phyloP scores from a whole-genome alignment of 2,329 filamentous ascomycete species.

The Diaporthe citri region DNA sequence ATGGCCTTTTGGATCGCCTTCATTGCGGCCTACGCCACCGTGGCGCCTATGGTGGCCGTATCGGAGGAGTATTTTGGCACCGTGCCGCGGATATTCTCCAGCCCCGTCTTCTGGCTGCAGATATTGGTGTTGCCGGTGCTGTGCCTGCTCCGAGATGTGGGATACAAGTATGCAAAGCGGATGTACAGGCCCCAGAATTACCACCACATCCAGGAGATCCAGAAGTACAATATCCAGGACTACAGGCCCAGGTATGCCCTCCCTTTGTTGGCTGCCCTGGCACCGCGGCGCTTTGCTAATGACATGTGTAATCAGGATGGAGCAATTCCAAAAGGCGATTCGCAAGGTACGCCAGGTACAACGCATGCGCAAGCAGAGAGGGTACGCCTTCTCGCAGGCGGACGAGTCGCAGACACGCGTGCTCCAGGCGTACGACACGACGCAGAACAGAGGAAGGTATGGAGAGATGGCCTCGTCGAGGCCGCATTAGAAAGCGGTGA shows the following conservation, averaged over 20 bases:
- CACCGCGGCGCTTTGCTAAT: not conserved
- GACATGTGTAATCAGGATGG: conserved; percentile 75
- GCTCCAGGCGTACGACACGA: conserved; percentile 97
- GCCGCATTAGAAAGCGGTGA: conserved; percentile 24
- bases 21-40: conserved; percentile 86
- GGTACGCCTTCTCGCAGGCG: conserved; percentile 97
- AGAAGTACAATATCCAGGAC: conserved; percentile 99
- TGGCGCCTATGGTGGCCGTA: conserved; percentile 85
- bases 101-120: conserved; percentile 92
- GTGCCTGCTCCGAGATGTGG: conserved; percentile 89
- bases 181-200: conserved; percentile 98
- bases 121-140: conserved; percentile 82
- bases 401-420: conserved; percentile 96
- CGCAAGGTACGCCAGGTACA: conserved; percentile 98
- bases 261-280: not conserved
- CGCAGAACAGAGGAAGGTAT: conserved; percentile 88
- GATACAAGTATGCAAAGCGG: conserved; percentile 97
- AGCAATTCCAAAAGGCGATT: conserved; percentile 99
- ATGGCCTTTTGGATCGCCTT: conserved; percentile 93
- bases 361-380: conserved; percentile 98
- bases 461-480: conserved; percentile 85
- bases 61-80: conserved; percentile 89
- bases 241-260: conserved; percentile 86
- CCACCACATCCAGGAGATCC: conserved; percentile 98
- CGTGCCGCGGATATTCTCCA: conserved; percentile 82